A percentile compares a stretch with the other conserved stretches of the same genome.
phyloP scores from a whole-genome alignment of 2,329 filamentous ascomycete genomes.

The Penicillium frequentans region DNA sequence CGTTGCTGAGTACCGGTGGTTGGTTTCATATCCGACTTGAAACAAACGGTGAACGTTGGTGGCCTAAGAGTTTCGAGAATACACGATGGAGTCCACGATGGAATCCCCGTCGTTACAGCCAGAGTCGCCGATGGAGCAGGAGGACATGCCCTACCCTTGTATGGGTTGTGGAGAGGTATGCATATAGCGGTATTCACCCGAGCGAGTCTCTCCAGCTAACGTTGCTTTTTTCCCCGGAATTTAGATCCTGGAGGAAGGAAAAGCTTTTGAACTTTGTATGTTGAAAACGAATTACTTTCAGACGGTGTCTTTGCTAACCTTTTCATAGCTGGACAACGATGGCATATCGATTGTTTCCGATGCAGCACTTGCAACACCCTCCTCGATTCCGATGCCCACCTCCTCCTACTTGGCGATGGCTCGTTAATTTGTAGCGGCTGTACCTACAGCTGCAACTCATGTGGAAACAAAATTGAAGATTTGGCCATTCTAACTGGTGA shows the following conservation, averaged over 20 bases:
- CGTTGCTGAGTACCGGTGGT: not conserved
- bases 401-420: slow-evolving; percentile 93
- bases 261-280: slow-evolving; percentile 94
- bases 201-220: slow-evolving; percentile 12
- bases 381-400: slow-evolving; percentile 96
- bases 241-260: slow-evolving; percentile 96
- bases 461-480: slow-evolving; percentile 96
- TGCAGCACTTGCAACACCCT: slow-evolving; percentile 94
- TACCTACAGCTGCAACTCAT: slow-evolving; percentile 97
- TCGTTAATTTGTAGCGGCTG: slow-evolving; percentile 99
- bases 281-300: not conserved
- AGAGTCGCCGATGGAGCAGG: slow-evolving; percentile 68
- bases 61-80: not conserved
- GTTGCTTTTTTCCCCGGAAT: not conserved
- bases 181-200: slow-evolving; percentile 1
- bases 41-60: not conserved
- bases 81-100: slow-evolving; percentile 37
- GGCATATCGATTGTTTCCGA: slow-evolving; percentile 98
- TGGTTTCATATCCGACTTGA: not conserved
- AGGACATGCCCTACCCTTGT: slow-evolving; percentile 80
- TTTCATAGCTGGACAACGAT: slow-evolving; percentile 80
- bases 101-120: slow-evolving; percentile 56
- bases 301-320: slow-evolving; percentile 21
- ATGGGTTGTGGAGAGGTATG: slow-evolving; percentile 88
- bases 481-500: slow-evolving; percentile 95